Percentiles rank a stretch among this genome's conserved stretches.
Conservation (phyloP, 352 stramenopile species). For the Pythium brassicae region DNA sequence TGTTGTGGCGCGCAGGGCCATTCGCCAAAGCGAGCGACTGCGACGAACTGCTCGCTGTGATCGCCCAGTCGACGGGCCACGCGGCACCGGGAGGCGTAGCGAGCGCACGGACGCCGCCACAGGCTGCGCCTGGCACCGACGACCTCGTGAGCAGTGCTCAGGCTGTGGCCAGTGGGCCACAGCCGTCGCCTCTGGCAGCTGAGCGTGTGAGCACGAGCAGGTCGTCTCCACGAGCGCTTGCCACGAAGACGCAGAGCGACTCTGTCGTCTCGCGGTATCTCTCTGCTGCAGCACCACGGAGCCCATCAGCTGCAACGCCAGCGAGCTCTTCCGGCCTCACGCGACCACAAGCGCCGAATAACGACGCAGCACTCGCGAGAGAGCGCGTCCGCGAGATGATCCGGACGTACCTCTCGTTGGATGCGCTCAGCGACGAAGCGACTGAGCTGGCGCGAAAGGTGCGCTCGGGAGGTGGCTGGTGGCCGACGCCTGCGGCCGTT, state of each 20-base stretch:
- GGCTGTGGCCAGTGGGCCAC: neutral
- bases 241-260: neutral
- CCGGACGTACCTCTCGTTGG: slow-evolving; percentile 36
- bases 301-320: neutral
- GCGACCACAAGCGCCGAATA: neutral
- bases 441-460: slow-evolving; percentile 29
- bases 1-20: slow-evolving; percentile 17
- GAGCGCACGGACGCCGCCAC: neutral
- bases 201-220: neutral
- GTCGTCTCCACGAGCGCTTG: neutral
- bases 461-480: slow-evolving; percentile 3
- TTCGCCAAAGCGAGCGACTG: slow-evolving; percentile 30
- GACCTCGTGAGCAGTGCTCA: neutral
- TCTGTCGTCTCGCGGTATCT: slow-evolving; percentile 6
- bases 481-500: too few relatives aligned
- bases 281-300: neutral
- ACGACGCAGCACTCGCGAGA: neutral
- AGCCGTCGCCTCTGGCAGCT: neutral
- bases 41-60: slow-evolving; percentile 35
- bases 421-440: slow-evolving; percentile 34
- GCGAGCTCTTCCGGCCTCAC: neutral
- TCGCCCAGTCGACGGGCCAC: slow-evolving; percentile 15
- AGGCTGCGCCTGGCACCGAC: neutral
- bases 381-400: slow-evolving; percentile 29
- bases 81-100: neutral